These are phyloP conservation scores for Aspergillus ostianus DNA, from an alignment of 495 filamentous ascomycete species.

Conservation along the genomic window DNA sequence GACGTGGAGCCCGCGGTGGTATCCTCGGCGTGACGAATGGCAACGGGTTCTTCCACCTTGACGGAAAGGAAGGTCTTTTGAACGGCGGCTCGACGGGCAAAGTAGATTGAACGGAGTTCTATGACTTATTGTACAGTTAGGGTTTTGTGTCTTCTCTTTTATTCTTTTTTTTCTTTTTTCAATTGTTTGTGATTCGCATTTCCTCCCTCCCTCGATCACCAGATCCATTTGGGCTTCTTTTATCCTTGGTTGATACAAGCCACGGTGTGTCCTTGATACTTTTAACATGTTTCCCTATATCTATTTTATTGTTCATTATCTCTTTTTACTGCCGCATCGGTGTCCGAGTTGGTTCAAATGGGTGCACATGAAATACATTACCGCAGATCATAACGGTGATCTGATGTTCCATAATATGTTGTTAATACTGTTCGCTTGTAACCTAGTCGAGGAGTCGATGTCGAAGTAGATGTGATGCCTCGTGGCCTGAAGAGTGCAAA, in stretches of 20 bases:
- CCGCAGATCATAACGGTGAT: neutral
- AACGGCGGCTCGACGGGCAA: constrained; percentile 64
- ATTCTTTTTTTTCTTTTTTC: constrained; percentile 28
- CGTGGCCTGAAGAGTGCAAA: constrained; percentile 7
- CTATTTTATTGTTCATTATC: neutral
- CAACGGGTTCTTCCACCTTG: constrained; percentile 68
- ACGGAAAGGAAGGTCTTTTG: constrained; percentile 72
- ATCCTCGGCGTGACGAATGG: constrained; percentile 56
- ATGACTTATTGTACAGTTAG: constrained; percentile 38
- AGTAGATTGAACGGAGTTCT: constrained; percentile 60
- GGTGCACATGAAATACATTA: neutral
- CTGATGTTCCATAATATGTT: neutral
- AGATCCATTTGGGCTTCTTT: neutral
- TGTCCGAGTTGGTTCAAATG: neutral
- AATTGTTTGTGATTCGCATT: neutral
- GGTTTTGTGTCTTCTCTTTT: constrained; percentile 33
- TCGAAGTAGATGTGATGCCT: neutral
- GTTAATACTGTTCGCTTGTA: neutral
- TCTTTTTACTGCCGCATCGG: neutral
- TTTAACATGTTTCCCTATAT: neutral
- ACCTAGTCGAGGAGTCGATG: neutral
- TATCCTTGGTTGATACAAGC: neutral
- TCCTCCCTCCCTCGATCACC: constrained; percentile 2
- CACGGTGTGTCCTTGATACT: neutral
- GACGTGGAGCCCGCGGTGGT: constrained; percentile 40